Conservation (phyloP, 345 rosid species). For the Euphorbia pulcherrima region DNA sequence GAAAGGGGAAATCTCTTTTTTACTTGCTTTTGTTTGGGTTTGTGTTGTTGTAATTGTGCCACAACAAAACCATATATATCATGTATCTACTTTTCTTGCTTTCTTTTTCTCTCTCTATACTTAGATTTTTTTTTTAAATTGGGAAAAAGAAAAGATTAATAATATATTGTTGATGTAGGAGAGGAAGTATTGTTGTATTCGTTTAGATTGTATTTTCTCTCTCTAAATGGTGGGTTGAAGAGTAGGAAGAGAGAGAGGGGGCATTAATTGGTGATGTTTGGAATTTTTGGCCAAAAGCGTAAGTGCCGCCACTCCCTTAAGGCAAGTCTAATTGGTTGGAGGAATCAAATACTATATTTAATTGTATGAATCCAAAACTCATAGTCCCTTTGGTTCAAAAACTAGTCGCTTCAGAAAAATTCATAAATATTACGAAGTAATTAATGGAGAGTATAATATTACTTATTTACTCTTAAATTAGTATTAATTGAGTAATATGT, state of each 20-base stretch:
- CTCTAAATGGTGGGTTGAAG: conserved; percentile 9
- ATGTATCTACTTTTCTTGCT: conserved; percentile 4
- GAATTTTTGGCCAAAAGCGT: conserved; percentile 39
- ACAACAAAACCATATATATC: not conserved
- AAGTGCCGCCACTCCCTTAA: not conserved
- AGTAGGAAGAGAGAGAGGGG: conserved; percentile 24
- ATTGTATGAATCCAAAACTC: not conserved
- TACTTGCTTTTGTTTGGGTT: conserved; percentile 14
- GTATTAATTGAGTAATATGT: no score
- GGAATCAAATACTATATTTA: conserved; percentile 5
- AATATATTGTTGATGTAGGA: no score
- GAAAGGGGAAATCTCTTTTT: not conserved
- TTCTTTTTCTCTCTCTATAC: not conserved
- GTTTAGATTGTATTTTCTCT: not conserved
- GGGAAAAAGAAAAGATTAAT: no score
- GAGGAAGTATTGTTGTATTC: not conserved
- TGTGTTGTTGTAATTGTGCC: conserved; percentile 25
- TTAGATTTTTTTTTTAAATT: no score
- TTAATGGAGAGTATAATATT: no score
- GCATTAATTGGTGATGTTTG: conserved; percentile 30
- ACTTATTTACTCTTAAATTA: no score
- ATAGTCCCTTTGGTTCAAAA: no score
- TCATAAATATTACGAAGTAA: no score
- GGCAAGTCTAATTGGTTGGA: no score
- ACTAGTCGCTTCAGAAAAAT: no score